Conservation (phyloP, 2,329 filamentous ascomycete species). For the Chaetomiaceae sp. region DNA sequence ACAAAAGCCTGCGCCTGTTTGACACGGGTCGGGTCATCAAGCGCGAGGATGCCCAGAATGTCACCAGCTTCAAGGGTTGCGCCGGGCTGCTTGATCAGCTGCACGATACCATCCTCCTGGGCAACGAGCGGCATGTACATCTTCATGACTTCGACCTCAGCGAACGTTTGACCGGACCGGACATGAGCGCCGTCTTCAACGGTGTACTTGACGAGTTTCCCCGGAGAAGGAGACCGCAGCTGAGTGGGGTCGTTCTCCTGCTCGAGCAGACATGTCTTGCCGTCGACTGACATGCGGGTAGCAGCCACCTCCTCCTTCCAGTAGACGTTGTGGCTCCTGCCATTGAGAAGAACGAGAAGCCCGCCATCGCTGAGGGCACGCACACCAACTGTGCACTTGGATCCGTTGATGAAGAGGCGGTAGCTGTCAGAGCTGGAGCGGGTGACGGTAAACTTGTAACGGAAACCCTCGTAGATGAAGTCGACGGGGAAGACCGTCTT, state of each 20-base stretch:
- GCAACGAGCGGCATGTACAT: constrained; percentile 99
- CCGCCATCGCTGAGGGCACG: constrained; percentile 91
- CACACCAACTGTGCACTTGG: constrained; percentile 89
- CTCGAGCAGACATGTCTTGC: constrained; percentile 96
- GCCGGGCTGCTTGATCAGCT: constrained; percentile 98
- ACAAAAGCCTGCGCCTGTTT: constrained; percentile 95
- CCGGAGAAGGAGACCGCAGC: constrained; percentile 87
- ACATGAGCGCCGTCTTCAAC: constrained; percentile 95
- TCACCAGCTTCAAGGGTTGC: constrained; percentile 97
- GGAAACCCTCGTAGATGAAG: constrained; percentile 95
- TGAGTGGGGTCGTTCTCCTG: constrained; percentile 99
- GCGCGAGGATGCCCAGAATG: constrained; percentile 91
- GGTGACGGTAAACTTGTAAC: constrained; percentile 98
- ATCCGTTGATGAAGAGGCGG: constrained; percentile 97
- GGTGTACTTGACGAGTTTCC: constrained; percentile 96
- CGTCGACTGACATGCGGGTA: constrained; percentile 91
- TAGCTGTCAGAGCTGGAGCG: constrained; percentile 90
- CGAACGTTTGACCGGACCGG: constrained; percentile 85
- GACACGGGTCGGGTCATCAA: constrained; percentile 92
- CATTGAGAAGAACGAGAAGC: constrained; percentile 82
- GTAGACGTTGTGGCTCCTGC: constrained; percentile 96
- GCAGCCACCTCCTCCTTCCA: constrained; percentile 99
- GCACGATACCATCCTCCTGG: constrained; percentile 91
- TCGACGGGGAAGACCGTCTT: constrained; percentile 98
- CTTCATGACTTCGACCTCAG: constrained; percentile 99